These are phyloP conservation scores for Pseudogymnoascus sp. DNA, from an alignment of 2,329 filamentous ascomycete species.

Conservation along the genomic window DNA sequence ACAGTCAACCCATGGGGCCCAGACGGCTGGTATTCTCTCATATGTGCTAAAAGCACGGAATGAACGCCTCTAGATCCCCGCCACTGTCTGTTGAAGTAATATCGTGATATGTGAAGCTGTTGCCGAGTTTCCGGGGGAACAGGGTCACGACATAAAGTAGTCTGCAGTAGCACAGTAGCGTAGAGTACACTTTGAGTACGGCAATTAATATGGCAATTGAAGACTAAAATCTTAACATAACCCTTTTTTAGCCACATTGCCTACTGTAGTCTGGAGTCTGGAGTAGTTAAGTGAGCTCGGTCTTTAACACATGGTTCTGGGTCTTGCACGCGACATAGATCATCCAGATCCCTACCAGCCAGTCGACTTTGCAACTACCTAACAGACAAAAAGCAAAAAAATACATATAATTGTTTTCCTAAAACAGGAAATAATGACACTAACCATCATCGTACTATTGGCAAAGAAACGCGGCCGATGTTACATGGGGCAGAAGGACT, in stretches of 20 bases:
- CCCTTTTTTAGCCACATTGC: neutral
- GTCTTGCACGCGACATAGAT: neutral
- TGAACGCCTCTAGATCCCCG: neutral
- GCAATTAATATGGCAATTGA: neutral
- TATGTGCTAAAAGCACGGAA: slow-evolving; percentile 13
- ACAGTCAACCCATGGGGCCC: neutral
- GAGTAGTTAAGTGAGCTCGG: neutral
- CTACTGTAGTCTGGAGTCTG: neutral
- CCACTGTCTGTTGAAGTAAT: neutral
- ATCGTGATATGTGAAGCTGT: neutral
- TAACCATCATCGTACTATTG: neutral
- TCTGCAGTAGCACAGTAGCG: neutral
- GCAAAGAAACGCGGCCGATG: neutral
- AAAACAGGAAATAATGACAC: neutral
- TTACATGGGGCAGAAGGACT: neutral
- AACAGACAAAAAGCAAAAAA: neutral
- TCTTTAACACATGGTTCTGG: neutral
- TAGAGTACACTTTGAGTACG: neutral
- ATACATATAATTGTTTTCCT: neutral
- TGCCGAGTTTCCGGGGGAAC: neutral
- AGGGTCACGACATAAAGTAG: neutral
- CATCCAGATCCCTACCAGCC: neutral
- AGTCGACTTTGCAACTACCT: neutral
- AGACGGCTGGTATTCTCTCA: slow-evolving; percentile 11
- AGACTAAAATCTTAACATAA: neutral